Percentiles rank a stretch among this genome's conserved stretches.
Evolutionary conservation across 768 basidiomycete species (phyloP).

Genomic region (Amanita inopinata): DNA sequence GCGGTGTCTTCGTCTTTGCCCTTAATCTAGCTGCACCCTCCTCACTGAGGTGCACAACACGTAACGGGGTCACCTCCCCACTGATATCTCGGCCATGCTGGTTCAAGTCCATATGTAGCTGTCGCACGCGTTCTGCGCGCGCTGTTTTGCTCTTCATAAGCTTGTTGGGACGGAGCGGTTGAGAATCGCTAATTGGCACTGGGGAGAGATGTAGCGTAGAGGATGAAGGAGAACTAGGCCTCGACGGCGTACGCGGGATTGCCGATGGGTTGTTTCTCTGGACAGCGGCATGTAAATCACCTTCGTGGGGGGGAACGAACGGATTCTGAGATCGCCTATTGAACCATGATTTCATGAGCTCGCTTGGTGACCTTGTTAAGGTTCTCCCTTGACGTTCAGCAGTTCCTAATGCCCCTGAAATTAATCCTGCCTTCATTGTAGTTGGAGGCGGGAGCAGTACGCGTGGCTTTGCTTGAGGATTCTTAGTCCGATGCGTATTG

Average conservation of each 20-base stretch:
- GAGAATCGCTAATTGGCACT: too few species aligned
- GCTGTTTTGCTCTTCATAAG: neutral
- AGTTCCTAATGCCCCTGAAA: neutral
- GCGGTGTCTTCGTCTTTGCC: neutral
- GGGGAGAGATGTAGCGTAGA: neutral
- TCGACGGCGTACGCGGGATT: too few species aligned
- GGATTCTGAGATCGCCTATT: neutral
- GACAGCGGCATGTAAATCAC: neutral
- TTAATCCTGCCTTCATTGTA: neutral
- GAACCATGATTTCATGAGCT: neutral
- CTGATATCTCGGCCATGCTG: neutral
- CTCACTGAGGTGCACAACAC: neutral
- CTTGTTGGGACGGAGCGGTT: neutral
- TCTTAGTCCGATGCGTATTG: slow-evolving; percentile 1
- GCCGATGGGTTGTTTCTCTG: too few species aligned
- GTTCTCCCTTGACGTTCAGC: neutral
- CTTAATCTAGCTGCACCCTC: neutral
- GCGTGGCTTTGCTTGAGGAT: slow-evolving; percentile 1
- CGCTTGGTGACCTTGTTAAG: neutral
- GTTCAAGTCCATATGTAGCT: slow-evolving; percentile 7
- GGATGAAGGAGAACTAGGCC: neutral
- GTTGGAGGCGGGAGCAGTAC: neutral
- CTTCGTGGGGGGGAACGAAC: neutral
- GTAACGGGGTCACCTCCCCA: neutral
- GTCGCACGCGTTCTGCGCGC: slow-evolving; percentile 1